Percentiles rank a stretch among this genome's conserved stretches.
Evolutionary conservation across 495 filamentous ascomycete genomes (phyloP).

Genomic region (Penicillium angulare): DNA sequence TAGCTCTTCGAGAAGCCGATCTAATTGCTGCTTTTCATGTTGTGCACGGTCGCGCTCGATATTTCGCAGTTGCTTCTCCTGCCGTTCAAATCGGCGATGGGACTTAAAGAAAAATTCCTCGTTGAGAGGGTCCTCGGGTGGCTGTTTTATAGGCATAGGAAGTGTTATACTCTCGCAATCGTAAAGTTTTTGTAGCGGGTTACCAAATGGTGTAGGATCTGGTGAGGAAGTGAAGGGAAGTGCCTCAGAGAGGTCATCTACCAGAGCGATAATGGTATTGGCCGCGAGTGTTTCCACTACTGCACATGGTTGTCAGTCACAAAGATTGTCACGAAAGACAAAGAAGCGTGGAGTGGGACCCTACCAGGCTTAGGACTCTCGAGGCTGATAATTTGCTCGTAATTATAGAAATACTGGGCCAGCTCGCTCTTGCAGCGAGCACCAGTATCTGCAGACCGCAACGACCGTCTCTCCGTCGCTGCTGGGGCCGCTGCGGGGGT

Average conservation of each 20-base stretch:
- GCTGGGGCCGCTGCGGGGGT: constrained; percentile 2
- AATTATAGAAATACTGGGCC: constrained; percentile 82
- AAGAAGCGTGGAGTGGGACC: constrained; percentile 7
- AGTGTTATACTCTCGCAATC: constrained; percentile 34
- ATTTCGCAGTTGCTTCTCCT: constrained; percentile 90
- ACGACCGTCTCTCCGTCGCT: constrained; percentile 38
- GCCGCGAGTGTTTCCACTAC: constrained; percentile 47
- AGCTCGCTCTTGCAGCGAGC: constrained; percentile 81
- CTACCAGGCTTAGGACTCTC: constrained; percentile 74
- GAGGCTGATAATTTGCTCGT: constrained; percentile 85
- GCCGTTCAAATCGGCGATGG: constrained; percentile 76
- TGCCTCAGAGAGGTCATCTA: constrained; percentile 43
- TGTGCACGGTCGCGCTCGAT: constrained; percentile 88
- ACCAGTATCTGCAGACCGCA: constrained; percentile 51
- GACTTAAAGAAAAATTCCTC: constrained; percentile 66
- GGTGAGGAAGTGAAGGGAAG: constrained; percentile 16
- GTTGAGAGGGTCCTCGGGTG: constrained; percentile 59
- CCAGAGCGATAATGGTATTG: constrained; percentile 43
- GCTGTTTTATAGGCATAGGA: constrained; percentile 7
- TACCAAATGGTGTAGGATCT: constrained; percentile 34
- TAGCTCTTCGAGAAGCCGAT: constrained; percentile 80
- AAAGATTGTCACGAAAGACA: background rate
- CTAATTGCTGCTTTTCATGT: constrained; percentile 86
- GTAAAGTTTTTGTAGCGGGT: constrained; percentile 40
- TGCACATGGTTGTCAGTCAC: background rate